Base-by-base conservation (phyloP, 108 stramenopile species). In the Nitzschia putrida region DNA sequence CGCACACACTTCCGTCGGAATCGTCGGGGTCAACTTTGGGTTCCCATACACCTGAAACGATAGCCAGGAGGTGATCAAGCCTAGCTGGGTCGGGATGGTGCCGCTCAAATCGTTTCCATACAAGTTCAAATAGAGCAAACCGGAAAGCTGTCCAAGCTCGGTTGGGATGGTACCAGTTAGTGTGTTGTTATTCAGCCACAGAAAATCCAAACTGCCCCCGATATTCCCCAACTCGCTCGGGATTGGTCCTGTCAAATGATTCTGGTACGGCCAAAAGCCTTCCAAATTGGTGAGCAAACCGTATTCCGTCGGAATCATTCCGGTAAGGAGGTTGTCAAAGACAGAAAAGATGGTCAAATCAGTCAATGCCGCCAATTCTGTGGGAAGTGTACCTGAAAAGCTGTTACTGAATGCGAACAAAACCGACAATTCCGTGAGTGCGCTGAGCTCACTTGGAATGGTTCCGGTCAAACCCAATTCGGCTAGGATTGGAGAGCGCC, bases 11-110 rank as follows among this genome's bases (percentile, higher is more conserved):
- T n/a, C n/a, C n/a, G n/a, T n/a, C n/a, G n/a, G n/a, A n/a, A n/a
- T n/a, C n/a, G n/a, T n/a, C n/a, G n/a, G n/a, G n/a, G n/a, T n/a
- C n/a, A 34, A 34, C 29, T 34, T 34, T 1, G n/a, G n/a, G n/a
- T n/a, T n/a, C 53, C 54, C 69, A 34, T 76, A 68, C 3, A 84
- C 71, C 26, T 76, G 81, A 43, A 87, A 73, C 64, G 84, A 82
- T 60, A 85, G 61, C 34, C 83, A 69, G 16, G 51, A 45, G 12
- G 57, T 16, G 7, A 87, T 57, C 9, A 79, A 70, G 26, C 76
- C 22, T 25, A 68, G 55, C 45, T 66, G 39, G 5, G 45, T 39
- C 24, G 74, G 74, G 61, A 75, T 67, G 8, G 16, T 18, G 1
- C 74, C 74, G 8, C 26, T 49, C 23, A 75, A 52, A n/a, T 13